phyloP scores from a whole-genome alignment of 768 basidiomycete species.

The Boletus rex-veris region DNA sequence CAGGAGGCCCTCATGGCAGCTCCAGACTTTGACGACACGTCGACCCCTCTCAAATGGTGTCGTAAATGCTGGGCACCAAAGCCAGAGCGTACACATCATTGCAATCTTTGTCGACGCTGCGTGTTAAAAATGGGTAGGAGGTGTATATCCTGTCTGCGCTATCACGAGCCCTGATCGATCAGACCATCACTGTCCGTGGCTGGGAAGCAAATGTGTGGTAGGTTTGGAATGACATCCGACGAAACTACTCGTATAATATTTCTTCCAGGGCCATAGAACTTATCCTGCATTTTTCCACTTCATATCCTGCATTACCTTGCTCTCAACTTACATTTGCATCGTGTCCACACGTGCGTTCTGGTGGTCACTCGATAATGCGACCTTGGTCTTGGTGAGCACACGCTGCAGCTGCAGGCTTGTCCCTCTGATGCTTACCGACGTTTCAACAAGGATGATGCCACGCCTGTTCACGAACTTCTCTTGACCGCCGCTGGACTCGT shows the following conservation, averaged over 20 bases:
- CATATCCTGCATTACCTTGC: constrained; percentile 56
- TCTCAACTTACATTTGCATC: constrained; percentile 57
- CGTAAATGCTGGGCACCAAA: constrained; percentile 75
- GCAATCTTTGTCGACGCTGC: constrained; percentile 69
- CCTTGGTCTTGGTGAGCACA: constrained; percentile 49
- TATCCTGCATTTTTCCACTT: constrained; percentile 85
- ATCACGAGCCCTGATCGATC: constrained; percentile 9
- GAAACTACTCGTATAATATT: not conserved
- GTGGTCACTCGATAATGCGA: constrained; percentile 65
- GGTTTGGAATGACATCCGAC: constrained; percentile 20
- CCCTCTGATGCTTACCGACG: constrained; percentile 1
- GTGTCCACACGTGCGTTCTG: constrained; percentile 53
- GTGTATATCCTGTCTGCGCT: not conserved
- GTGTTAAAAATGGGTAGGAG: constrained; percentile 80
- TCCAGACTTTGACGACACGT: constrained; percentile 49
- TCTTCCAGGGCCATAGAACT: constrained; percentile 68
- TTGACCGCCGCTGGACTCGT: constrained; percentile 57
- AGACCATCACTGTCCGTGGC: constrained; percentile 90
- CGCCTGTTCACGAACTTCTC: constrained; percentile 68
- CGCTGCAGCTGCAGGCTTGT: not conserved
- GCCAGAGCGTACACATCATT: constrained; percentile 80
- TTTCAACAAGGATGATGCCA: constrained; percentile 49
- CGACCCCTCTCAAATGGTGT: constrained; percentile 67
- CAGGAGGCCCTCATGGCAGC: constrained; percentile 58
- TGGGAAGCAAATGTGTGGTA: constrained; percentile 74